Evolutionary conservation across 2,329 filamentous ascomycete genomes (phyloP), one percentile per base, ranked within the genome.

Genomic region (Boeremia exigua): DNA sequence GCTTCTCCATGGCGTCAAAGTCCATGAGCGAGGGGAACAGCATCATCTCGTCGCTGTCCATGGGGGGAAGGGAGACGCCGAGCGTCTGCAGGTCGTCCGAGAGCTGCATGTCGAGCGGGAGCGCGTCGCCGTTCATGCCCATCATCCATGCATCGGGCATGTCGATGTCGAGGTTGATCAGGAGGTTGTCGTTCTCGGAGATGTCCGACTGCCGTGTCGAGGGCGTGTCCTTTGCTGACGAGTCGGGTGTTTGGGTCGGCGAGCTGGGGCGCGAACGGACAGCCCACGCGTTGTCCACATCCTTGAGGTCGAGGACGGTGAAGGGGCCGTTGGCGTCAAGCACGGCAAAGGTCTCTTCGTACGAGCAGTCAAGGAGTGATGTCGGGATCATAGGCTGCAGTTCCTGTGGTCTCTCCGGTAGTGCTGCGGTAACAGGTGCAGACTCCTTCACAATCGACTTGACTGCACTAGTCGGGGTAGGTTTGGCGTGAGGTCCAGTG

Each of bases 181-280:
- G 61, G 9, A 79, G 60, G 28, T 75, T 74, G 59, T 79, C 77
- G 50, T 74, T 74, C 59, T 78, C 74, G 17, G 70, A 75, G 19
- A 80, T 76, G 49, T 81, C 78, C 39, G 75, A 79, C 42, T 71
- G 72, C 23, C 70, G 68, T 25, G 74, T 77, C 5, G 68, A 72
- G 2, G 71, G 69, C 15, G 72, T 70, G 60, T 77, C 67, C 60
- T 77, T 76, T 25, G 70, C 63, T 0, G 71, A 71, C 11, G 73
- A 74, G 28, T 74, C 72, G 2, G 74, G 72, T 6, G 69, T 75
- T 17, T 65, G 62, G 3, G 65, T 65, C 3, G 72, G 72, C 5
- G 72, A 75, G 27, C 56, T 67, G 8, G 68, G 67, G 4, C 67
- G 67, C 14, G 70, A 73, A n/a, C 70, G 71, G 4, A 69, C 54